Conservation (phyloP, 176 grass and related monocot species). For the Avena atlantica region DNA sequence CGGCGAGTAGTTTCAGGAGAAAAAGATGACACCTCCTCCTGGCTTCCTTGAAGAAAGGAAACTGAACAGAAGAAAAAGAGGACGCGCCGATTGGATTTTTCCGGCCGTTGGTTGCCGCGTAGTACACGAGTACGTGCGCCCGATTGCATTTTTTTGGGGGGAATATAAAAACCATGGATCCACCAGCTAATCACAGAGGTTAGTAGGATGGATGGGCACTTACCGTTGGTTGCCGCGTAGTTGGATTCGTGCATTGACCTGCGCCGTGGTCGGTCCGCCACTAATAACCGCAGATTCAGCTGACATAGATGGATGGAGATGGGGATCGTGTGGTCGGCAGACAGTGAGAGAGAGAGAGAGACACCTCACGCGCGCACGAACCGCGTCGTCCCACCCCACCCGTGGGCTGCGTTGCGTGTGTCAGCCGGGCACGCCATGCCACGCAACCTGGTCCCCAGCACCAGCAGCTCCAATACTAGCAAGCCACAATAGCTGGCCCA, state of each 20-base stretch:
- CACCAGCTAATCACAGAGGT: not conserved
- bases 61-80: not conserved
- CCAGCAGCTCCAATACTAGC: too few relatives aligned
- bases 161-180: not conserved
- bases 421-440: not conserved
- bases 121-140: too few relatives aligned
- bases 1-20: conserved; percentile 20
- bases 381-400: conserved; percentile 15
- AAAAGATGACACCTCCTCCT: conserved; percentile 1
- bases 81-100: not conserved
- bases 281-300: not conserved
- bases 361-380: not conserved
- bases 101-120: too few relatives aligned
- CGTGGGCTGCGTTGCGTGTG: conserved; percentile 8
- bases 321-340: conserved; percentile 15
- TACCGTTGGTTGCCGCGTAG: conserved; percentile 16
- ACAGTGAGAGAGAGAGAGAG: not conserved
- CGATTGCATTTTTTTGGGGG: not conserved
- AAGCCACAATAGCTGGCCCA: not conserved
- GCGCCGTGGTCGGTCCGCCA: conserved; percentile 12
- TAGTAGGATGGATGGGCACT: not conserved
- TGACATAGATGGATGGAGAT: not conserved
- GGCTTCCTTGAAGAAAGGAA: not conserved
- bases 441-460: too few relatives aligned
- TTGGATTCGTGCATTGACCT: not conserved